Conservation (phyloP, 805 yeast genomes). For the Isabelozyma rhagii region DNA sequence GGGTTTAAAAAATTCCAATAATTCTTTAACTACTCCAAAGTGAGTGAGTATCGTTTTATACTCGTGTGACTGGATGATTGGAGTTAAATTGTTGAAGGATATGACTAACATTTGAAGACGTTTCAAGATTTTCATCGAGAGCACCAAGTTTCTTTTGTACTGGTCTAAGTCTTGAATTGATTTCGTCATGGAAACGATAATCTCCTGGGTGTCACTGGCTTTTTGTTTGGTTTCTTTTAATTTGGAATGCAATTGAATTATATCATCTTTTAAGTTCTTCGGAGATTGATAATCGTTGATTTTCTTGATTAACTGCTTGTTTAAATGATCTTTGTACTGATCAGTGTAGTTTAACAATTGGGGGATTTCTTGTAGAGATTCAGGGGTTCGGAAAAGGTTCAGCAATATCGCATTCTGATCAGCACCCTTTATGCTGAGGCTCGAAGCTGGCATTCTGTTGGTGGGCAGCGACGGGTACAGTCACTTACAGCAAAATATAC, state of each 20-base stretch:
- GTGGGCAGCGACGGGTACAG: neutral
- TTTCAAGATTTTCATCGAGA: slow-evolving; percentile 81
- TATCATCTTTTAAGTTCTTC: slow-evolving; percentile 24
- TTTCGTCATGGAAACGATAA: slow-evolving; percentile 68
- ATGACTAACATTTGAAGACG: slow-evolving; percentile 81
- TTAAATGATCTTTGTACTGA: slow-evolving; percentile 48
- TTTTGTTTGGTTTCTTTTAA: slow-evolving; percentile 46
- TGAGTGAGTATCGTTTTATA: slow-evolving; percentile 57
- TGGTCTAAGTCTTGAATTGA: slow-evolving; percentile 77
- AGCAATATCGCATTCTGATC: neutral
- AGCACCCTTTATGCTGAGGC: neutral
- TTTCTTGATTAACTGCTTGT: slow-evolving; percentile 38
- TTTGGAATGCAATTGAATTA: slow-evolving; percentile 39
- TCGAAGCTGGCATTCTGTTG: neutral
- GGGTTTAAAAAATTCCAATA: slow-evolving; percentile 69
- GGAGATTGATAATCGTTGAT: slow-evolving; percentile 31
- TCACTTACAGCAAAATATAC: too few relatives aligned
- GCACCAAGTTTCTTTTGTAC: slow-evolving; percentile 78
- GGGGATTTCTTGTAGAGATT: slow-evolving; percentile 49
- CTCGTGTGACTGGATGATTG: slow-evolving; percentile 43
- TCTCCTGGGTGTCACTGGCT: slow-evolving; percentile 54
- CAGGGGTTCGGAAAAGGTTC: slow-evolving; percentile 26
- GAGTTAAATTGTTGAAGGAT: slow-evolving; percentile 62
- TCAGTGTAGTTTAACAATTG: slow-evolving; percentile 48
- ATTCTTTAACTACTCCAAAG: slow-evolving; percentile 68